Conservation (phyloP, 371 early-diverging fungal genomes). For the Mortierella sp. region DNA sequence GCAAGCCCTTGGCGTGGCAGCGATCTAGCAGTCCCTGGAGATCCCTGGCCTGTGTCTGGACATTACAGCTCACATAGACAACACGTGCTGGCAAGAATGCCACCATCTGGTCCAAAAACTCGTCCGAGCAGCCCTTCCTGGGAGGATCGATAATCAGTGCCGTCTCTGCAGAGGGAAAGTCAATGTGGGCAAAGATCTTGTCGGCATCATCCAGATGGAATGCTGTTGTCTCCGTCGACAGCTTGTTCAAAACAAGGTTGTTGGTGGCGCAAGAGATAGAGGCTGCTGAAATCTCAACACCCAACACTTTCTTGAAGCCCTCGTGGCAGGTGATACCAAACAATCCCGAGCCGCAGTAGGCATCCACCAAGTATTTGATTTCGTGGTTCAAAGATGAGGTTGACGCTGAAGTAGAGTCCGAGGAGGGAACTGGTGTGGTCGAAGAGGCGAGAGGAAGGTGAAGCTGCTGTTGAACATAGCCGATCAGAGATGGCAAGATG, state of each 20-base stretch:
- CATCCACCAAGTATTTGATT: constrained; percentile 69
- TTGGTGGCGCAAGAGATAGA: constrained; percentile 69
- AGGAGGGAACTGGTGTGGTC: background rate
- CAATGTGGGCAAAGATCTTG: constrained; percentile 67
- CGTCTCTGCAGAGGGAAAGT: constrained; percentile 62
- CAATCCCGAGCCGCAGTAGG: constrained; percentile 80
- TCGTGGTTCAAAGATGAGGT: constrained; percentile 33
- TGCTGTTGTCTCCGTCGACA: constrained; percentile 62
- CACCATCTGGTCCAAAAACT: constrained; percentile 72
- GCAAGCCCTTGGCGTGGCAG: constrained; percentile 53
- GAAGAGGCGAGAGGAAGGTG: constrained; percentile 48
- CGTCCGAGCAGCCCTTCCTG: constrained; percentile 72
- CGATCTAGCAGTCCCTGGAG: constrained; percentile 61
- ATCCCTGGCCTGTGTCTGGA: constrained; percentile 72
- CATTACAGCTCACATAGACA: constrained; percentile 78
- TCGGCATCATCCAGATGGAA: constrained; percentile 70
- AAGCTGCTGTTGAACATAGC: constrained; percentile 65
- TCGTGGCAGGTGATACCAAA: constrained; percentile 72
- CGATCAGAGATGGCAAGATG: constrained; percentile 68
- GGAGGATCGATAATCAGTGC: constrained; percentile 80
- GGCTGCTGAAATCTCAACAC: constrained; percentile 73
- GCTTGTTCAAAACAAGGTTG: constrained; percentile 71
- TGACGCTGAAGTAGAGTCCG: constrained; percentile 26
- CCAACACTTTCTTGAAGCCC: constrained; percentile 69
- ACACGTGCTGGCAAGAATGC: constrained; percentile 72